Evolutionary conservation across 108 stramenopile species (phyloP), one percentile per base, ranked within the genome.

Genomic region (Skeletonema potamos): DNA sequence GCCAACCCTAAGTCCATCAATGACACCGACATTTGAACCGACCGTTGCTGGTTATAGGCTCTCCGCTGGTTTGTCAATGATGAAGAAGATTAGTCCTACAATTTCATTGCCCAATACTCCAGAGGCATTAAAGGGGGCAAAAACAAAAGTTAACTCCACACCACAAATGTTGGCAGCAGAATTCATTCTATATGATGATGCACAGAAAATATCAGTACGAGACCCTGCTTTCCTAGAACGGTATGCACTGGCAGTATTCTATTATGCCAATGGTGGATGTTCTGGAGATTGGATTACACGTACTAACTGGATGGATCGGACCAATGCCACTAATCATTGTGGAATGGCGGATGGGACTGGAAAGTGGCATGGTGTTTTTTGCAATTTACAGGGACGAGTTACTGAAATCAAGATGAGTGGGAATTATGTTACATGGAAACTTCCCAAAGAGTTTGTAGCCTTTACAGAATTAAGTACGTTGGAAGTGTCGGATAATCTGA

Each of bases 131-230:
- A 37, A 65, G 5, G 77, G 77, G 10, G 58, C 70, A 5, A 64
- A 64, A 20, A 29, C 22, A 7, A 58, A 66, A 44, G 22, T 51
- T 27, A 13, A 11, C 3, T 51, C 68, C 15, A 78, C 77, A 2
- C 77, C 77, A 6, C 77, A 78, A 51, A 65, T 65, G 46, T 48
- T 78, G 18, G 77, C 77, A 2, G 77, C 70, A 4, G 77, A 78
- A 39, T 78, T 71, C 61, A 65, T 78, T 7, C 43, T 78, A 26
- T 78, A 66, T 54, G 77, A 71, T 66, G 70, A 78, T 66, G 46
- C 26, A 12, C 30, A 71, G 24, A 24, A 54, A 6, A 15, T 71
- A 27, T 70, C 77, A 0, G 64, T 70, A 9, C 48, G 54, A 33
- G 77, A 78, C 66, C 58, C 70, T 9, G 24, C 70, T 15, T 78